Percentiles rank a stretch among this genome's conserved stretches.
These are phyloP conservation scores for Starmera amethionina DNA, from an alignment of 805 yeast species.

Conservation along the genomic window DNA sequence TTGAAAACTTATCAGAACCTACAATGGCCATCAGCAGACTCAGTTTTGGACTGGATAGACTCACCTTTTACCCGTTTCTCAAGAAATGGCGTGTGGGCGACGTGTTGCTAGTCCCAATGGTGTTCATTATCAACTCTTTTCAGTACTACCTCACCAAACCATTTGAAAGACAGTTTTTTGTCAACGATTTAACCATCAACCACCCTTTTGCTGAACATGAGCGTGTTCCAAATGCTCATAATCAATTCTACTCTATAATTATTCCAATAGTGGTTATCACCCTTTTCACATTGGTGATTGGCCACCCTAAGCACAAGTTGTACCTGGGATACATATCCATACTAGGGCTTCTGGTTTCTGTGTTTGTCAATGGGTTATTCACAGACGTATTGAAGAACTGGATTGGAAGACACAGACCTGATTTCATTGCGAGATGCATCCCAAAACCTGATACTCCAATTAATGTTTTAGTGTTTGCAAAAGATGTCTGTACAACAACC, in stretches of 20 bases:
- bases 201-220: slow-evolving; percentile 77
- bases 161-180: slow-evolving; percentile 66
- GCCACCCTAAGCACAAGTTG: slow-evolving; percentile 39
- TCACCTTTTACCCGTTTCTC: slow-evolving; percentile 11
- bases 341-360: slow-evolving; percentile 54
- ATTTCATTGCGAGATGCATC: slow-evolving; percentile 75
- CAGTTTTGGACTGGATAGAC: slow-evolving; percentile 15
- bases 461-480: slow-evolving; percentile 45
- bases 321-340: slow-evolving; percentile 56
- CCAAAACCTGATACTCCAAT: slow-evolving; percentile 54
- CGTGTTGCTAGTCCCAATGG: slow-evolving; percentile 20
- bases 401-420: slow-evolving; percentile 90
- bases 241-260: slow-evolving; percentile 44
- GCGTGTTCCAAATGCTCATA: slow-evolving; percentile 48
- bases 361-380: slow-evolving; percentile 48
- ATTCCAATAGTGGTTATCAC: slow-evolving; percentile 38
- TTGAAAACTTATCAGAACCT: too few relatives aligned
- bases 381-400: slow-evolving; percentile 73
- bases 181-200: slow-evolving; percentile 67
- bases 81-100: slow-evolving; percentile 32
- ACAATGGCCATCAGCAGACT: slow-evolving; percentile 18
- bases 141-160: slow-evolving; percentile 36
- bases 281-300: slow-evolving; percentile 20
- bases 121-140: slow-evolving; percentile 22
- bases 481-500: slow-evolving; percentile 54